Evolutionary conservation across 345 rosid genomes (phyloP), one percentile per base, ranked within the genome.

Genomic region (Pugionium cornutum): DNA sequence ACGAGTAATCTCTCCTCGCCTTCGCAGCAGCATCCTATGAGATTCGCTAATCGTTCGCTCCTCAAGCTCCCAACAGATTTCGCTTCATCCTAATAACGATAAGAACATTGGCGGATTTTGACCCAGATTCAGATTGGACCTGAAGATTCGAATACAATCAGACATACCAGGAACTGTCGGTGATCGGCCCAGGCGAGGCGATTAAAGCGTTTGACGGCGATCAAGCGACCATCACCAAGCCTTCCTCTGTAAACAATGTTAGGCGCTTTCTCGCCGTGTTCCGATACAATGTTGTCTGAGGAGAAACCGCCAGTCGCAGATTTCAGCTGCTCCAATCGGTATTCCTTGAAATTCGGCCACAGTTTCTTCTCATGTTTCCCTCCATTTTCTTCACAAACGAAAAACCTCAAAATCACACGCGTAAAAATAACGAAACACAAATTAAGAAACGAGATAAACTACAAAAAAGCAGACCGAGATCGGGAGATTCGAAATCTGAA

Each of bases 201-300:
- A 77, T 88, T 86, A 61, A 94, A 94, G 28, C 99, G 90, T 72
- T 94, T 90, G 56, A 94, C 84, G 52, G 99, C 97, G 73, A 94
- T 81, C 75, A 82, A 78, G 6, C 85, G 86, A 53, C 84, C 91
- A 64, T 67, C 70, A 6, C 86, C 95, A 34, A 94, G 84, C 72
- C 79, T 87, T 36, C 97, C 97, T 76, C 83, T 85, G 79, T 83
- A 94, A 51, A 94, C 96, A 61, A 90, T 85, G 43, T 94, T 94
- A 2, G 96, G 99, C 65, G 97, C 96, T 76, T 90, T 94, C 76
- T 90, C 92, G 4, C 99, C 97, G 68, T 94, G 99, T 64, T 94
- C 97, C 58, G 99, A 94, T 4, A 94, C 97, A 68, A 94, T 85
- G 83, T 84, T 88, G 36, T 88, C 95, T 4, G 95, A 56, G 9